Evolutionary conservation across 2,329 filamentous ascomycete species (phyloP).

Genomic region (Aspergillus brasiliensis): DNA sequence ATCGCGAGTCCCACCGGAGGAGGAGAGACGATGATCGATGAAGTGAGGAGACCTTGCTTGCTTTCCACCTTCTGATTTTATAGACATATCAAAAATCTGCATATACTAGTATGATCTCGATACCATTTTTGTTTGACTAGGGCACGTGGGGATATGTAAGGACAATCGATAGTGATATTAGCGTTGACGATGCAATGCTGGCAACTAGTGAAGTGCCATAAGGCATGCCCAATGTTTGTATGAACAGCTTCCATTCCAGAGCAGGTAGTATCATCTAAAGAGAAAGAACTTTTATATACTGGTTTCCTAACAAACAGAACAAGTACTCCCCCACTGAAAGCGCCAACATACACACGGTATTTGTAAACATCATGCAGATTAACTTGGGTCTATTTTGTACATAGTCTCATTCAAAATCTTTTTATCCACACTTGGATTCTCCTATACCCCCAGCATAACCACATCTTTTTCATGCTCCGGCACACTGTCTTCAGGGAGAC

Average conservation of each 20-base stretch:
- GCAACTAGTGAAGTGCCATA: background rate
- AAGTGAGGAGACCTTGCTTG: background rate
- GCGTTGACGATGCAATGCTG: background rate
- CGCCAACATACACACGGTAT: constrained; percentile 17
- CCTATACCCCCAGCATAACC: constrained; percentile 40
- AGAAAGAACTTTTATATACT: constrained; percentile 18
- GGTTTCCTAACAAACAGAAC: constrained; percentile 7
- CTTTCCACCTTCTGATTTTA: background rate
- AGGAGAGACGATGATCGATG: constrained; percentile 30
- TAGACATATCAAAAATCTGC: background rate
- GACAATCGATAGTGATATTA: background rate
- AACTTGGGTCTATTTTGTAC: constrained; percentile 22
- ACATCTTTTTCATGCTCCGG: constrained; percentile 41
- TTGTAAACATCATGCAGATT: constrained; percentile 12
- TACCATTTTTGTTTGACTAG: background rate
- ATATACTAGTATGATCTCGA: background rate
- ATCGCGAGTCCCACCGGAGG: constrained; percentile 34
- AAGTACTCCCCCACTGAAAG: constrained; percentile 25
- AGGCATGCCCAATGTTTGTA: background rate
- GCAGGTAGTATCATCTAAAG: background rate
- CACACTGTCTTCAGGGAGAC: constrained; percentile 17
- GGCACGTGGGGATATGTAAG: background rate
- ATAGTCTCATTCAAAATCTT: constrained; percentile 16
- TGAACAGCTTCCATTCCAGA: background rate
- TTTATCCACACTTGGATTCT: background rate